Conservation (phyloP, 345 rosid genomes). For the Rhizophora apiculata region DNA sequence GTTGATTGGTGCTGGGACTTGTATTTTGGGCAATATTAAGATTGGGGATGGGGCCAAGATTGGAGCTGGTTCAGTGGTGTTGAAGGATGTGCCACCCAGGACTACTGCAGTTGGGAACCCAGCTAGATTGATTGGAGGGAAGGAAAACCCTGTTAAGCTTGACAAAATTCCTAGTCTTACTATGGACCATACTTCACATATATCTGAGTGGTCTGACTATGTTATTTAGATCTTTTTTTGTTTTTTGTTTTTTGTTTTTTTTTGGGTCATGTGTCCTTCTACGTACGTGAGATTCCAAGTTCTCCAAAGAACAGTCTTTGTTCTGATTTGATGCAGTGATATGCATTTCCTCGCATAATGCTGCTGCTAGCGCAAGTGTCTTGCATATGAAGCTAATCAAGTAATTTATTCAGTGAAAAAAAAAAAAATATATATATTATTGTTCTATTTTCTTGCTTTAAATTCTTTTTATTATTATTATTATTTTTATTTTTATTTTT, state of each 20-base stretch:
- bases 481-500: no score
- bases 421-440: no score
- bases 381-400: no score
- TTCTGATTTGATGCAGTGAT: neutral
- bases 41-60: slow-evolving; percentile 94
- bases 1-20: slow-evolving; percentile 87
- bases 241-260: neutral
- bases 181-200: slow-evolving; percentile 89
- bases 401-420: no score
- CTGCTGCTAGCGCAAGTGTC: neutral
- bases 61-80: slow-evolving; percentile 86
- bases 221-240: slow-evolving; percentile 47
- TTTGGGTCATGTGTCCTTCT: slow-evolving; percentile 21
- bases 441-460: no score
- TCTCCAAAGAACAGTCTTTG: slow-evolving; percentile 15
- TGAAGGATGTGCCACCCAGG: slow-evolving; percentile 71
- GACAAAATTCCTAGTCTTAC: slow-evolving; percentile 79
- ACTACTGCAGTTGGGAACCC: slow-evolving; percentile 96
- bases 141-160: slow-evolving; percentile 64
- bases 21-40: slow-evolving; percentile 74
- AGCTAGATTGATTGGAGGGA: slow-evolving; percentile 87
- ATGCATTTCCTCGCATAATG: neutral
- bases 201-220: slow-evolving; percentile 84
- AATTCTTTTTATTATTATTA: no score
- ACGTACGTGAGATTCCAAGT: slow-evolving; percentile 27